Evolutionary conservation across 2,329 filamentous ascomycete genomes (phyloP).

Genomic region (Fusarium domesticum): DNA sequence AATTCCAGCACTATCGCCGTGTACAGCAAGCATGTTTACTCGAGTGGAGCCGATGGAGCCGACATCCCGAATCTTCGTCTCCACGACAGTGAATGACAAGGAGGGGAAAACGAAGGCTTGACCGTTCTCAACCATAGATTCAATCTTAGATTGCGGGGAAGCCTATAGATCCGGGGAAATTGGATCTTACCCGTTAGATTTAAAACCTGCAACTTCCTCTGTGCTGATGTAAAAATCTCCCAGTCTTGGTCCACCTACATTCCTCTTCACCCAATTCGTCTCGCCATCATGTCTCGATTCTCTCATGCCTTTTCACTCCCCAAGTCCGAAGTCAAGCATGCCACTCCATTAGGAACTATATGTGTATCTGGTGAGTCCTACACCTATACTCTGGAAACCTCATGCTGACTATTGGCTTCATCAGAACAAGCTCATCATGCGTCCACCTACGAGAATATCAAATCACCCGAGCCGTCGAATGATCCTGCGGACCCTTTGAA

Average conservation of each 20-base stretch:
- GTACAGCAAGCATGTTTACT: too few species aligned
- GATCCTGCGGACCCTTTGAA: constrained; percentile 39
- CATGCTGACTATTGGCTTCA: not conserved
- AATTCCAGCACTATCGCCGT: too few species aligned
- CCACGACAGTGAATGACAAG: too few species aligned
- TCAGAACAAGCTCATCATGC: not conserved
- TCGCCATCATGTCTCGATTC: not conserved
- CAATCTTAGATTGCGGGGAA: not conserved
- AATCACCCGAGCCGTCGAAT: not conserved
- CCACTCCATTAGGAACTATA: not conserved
- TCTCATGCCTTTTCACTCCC: not conserved
- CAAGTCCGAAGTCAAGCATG: not conserved
- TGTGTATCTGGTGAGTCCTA: not conserved
- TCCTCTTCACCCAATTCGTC: not conserved
- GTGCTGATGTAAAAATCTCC: not conserved
- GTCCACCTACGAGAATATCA: not conserved
- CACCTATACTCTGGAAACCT: not conserved
- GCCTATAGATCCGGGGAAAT: not conserved
- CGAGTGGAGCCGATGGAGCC: not conserved
- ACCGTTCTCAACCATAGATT: not conserved
- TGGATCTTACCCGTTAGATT: not conserved
- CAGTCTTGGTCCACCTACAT: not conserved
- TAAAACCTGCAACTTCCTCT: not conserved
- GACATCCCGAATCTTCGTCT: not conserved
- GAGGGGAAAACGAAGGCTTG: too few species aligned